Evolutionary conservation across 2,329 filamentous ascomycete genomes (phyloP), one percentile per base, ranked within the genome.

Genomic region (Penicillium nordicum): DNA sequence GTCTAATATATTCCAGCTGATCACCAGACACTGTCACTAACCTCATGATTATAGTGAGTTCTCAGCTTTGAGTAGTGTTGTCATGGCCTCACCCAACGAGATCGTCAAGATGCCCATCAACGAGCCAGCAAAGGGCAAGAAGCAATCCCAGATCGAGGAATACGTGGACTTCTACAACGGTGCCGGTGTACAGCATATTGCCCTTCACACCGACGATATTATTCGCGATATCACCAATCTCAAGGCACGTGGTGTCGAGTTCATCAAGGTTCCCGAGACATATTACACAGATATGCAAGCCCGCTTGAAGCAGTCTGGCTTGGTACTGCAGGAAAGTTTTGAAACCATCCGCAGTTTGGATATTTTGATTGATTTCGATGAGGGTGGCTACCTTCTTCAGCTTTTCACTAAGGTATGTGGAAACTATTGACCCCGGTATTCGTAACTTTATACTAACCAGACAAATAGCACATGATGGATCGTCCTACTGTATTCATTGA

Each of bases 91-190:
- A 5, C 85, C 86, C 58, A 90, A 92, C 78, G 88, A 93, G 56
- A 74, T 88, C 5, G 91, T 97, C 76, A 97, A 97, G 79, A 97
- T 97, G 92, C 93, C 93, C 68, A 96, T 97, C 83, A 97, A 97
- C 80, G 92, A 97, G 78, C 93, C 93, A 1, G 93, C 93, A 0
- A 80, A 84, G 1, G 93, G 92, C 57, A 94, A 94, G 79, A 93
- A 90, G 77, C 90, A 91, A 75, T 90, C 87, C 11, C 93, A 97
- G 78, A 97, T 97, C 66, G 92, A 97, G 74, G 93, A 97, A 78
- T 92, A 88, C 71, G 86, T 97, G 63, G 82, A 90, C 72, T 97
- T 94, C 80, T 96, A 96, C 79, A 85, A 88, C 49, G 93, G 93
- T 1, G 80, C 92, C 0, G 93, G 93, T 45, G 91, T 97, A 0